Conservation (phyloP, 148 eudicot species). For the Vaccinium darrowii region DNA sequence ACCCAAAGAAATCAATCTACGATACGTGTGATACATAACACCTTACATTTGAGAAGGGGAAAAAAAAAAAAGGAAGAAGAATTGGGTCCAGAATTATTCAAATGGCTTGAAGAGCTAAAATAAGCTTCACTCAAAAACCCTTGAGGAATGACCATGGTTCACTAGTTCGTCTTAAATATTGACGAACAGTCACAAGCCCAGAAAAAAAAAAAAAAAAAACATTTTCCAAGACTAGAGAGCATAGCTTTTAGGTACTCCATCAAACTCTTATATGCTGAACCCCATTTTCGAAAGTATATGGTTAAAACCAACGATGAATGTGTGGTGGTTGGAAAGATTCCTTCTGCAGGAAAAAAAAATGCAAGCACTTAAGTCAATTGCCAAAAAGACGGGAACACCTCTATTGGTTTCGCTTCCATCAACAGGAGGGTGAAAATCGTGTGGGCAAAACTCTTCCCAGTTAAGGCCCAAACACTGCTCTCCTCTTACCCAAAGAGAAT, state of each 20-base stretch:
- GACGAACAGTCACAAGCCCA: not conserved
- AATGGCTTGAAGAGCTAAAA: not conserved
- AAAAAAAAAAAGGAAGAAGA: not conserved
- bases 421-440: not conserved
- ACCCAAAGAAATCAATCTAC: not conserved
- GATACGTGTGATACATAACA: not conserved
- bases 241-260: not conserved
- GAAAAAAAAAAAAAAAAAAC: not conserved
- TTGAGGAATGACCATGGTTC: not conserved
- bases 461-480: not conserved
- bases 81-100: not conserved
- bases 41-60: too few species aligned
- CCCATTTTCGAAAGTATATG: not conserved
- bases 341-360: not conserved
- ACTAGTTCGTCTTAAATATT: not conserved
- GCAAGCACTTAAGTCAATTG: not conserved
- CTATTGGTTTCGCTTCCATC: not conserved
- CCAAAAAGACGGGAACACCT: not conserved
- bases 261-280: not conserved
- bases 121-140: not conserved
- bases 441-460: not conserved
- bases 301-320: not conserved
- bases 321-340: not conserved
- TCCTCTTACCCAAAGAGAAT: not conserved
- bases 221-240: not conserved